Percentiles rank a stretch among this genome's conserved stretches.
Conservation (phyloP, 306 rosid species). For the Inga oerstediana region DNA sequence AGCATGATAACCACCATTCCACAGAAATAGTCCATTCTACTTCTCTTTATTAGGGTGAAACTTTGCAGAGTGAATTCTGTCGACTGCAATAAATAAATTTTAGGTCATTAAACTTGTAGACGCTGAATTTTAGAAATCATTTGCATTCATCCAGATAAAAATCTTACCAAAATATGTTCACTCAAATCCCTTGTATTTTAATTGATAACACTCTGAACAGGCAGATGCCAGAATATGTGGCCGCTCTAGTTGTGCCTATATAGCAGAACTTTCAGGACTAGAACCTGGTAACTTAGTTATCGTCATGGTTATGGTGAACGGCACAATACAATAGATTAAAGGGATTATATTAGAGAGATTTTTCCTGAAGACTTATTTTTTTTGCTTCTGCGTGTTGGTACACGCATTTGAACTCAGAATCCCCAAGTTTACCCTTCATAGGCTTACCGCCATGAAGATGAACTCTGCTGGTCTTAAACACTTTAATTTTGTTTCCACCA, state of each 20-base stretch:
- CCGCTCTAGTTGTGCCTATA: not conserved
- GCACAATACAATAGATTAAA: not conserved
- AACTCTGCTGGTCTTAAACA: not conserved
- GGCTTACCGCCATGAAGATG: not conserved
- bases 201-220: not conserved
- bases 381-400: not conserved
- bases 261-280: not conserved
- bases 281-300: not conserved
- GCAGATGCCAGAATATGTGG: not conserved
- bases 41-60: not conserved
- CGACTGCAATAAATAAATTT: not conserved
- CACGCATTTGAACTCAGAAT: not conserved
- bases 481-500: not conserved
- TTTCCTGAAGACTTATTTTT: not conserved
- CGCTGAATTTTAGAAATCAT: not conserved
- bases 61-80: not conserved
- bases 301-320: not conserved
- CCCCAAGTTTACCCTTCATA: not conserved
- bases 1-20: not conserved
- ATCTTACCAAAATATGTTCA: not conserved
- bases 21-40: not conserved
- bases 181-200: not conserved
- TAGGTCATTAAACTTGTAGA: not conserved
- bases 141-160: not conserved
- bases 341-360: not conserved